A percentile compares a stretch with the other conserved stretches of the same genome.
phyloP scores from a whole-genome alignment of 192 early-diverging fungal species.

The Backusella westeae region DNA sequence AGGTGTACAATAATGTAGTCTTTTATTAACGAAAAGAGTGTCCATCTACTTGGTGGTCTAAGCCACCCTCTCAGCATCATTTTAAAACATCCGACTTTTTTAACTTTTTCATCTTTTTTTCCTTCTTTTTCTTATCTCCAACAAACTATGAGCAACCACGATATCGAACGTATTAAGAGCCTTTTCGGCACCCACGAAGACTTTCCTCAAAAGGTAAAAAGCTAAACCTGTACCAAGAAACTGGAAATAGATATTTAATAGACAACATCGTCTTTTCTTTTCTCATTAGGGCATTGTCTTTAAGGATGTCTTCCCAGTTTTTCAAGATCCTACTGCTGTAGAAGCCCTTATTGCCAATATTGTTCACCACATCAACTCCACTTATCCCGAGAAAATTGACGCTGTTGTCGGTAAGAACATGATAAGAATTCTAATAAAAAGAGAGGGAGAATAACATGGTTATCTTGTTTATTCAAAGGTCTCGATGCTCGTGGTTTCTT shows the following conservation, averaged over 20 bases:
- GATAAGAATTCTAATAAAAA: background rate
- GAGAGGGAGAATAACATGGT: background rate
- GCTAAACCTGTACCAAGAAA: background rate
- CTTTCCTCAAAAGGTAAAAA: slow-evolving; percentile 40
- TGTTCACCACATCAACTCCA: slow-evolving; percentile 73
- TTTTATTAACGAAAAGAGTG: background rate
- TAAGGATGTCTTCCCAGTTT: slow-evolving; percentile 96
- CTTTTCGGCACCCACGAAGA: slow-evolving; percentile 38
- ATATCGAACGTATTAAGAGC: slow-evolving; percentile 41
- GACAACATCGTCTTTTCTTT: background rate
- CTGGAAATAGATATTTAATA: background rate
- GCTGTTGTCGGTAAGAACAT: slow-evolving; percentile 77
- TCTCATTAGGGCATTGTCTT: slow-evolving; percentile 84
- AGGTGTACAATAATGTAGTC: background rate
- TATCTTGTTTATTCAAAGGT: slow-evolving; percentile 36
- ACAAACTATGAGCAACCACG: slow-evolving; percentile 25
- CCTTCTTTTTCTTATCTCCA: background rate
- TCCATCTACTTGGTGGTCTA: background rate
- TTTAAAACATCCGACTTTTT: background rate
- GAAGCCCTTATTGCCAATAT: slow-evolving; percentile 88
- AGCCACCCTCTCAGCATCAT: background rate
- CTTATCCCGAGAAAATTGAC: slow-evolving; percentile 67
- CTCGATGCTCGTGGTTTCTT: slow-evolving; percentile 98
- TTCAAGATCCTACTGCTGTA: slow-evolving; percentile 91
- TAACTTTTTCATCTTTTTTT: background rate